A percentile compares a stretch with the other conserved stretches of the same genome.
Evolutionary conservation across 2,329 filamentous ascomycete genomes (phyloP).

Genomic region (Aspergillus aculeatinus): DNA sequence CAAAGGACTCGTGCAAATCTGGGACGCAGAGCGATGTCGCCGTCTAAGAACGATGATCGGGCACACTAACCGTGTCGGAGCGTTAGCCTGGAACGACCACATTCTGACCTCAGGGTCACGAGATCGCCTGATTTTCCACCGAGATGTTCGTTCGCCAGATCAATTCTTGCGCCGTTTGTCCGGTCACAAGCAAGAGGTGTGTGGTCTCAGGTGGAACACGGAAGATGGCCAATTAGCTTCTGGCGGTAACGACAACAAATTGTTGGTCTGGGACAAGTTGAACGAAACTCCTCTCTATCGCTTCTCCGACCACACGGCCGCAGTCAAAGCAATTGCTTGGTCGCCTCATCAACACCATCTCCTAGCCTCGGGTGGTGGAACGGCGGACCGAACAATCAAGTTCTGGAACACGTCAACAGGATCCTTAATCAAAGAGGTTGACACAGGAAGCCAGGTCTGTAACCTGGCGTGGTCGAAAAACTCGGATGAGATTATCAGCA

Average conservation of each 20-base stretch:
- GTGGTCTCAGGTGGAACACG: conserved; percentile 93
- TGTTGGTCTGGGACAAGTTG: conserved; percentile 97
- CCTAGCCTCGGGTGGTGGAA: conserved; percentile 93
- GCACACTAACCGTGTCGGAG: conserved; percentile 88
- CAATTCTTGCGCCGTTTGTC: conserved; percentile 85
- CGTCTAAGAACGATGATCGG: conserved; percentile 94
- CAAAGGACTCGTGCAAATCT: conserved; percentile 94
- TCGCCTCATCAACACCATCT: conserved; percentile 92
- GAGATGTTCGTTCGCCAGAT: conserved; percentile 88
- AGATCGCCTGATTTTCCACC: conserved; percentile 90
- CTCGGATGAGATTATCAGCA: conserved; percentile 95
- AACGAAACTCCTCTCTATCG: conserved; percentile 90
- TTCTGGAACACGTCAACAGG: conserved; percentile 96
- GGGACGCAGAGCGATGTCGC: conserved; percentile 86
- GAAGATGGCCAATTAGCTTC: conserved; percentile 93
- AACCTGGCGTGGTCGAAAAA: conserved; percentile 97
- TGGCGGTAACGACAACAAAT: conserved; percentile 96
- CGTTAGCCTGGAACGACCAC: conserved; percentile 96
- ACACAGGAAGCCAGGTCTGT: conserved; percentile 98
- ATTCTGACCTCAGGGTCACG: conserved; percentile 94
- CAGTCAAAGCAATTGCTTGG: conserved; percentile 97
- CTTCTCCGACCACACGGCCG: conserved; percentile 90
- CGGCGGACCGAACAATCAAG: conserved; percentile 91
- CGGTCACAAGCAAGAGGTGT: conserved; percentile 97
- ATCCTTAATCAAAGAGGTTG: conserved; percentile 77